Base-by-base conservation (phyloP, 306 rosid genomes). In the Arachis stenosperma region DNA sequence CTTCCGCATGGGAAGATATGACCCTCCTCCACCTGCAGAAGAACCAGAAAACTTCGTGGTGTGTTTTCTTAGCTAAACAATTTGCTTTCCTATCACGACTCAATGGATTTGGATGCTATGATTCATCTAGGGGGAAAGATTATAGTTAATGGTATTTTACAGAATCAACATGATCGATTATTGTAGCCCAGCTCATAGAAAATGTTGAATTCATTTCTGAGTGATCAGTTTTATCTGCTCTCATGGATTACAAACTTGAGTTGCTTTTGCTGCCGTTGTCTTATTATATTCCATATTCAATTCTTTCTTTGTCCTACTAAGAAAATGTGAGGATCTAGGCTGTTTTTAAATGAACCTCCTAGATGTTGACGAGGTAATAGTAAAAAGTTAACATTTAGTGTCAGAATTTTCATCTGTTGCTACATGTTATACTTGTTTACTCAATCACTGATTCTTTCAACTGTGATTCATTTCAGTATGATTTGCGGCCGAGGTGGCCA, bases 401-500 rank as follows among this genome's bases (percentile, higher is more conserved):
- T 33, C 37, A 33, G 37, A 33, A 51, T 51, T 14, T 66, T 69
- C 39, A 57, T 46, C 9, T 27, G 64, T 33, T 29, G 47, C 9
- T 65, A 5, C 44, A 58, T 41, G 30, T 7, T 58, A 36, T 22
- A 1, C 27, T 57, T 37, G 69, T 65, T 70, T 56, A 29, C 7
- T 12, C 8, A 10, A 3, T 39, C 33, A 41, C 61, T 47, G 15
- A 6, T 55, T 52, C 71, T 27, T 67, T 12, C 6, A 12, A 75
- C 58, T 63, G 48, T 64, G 12, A 22, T 37, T 51, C 14, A 8
- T 56, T 69, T 61, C 91, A 91, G 97, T 88, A 75, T 77, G 98
- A 91, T 79, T 29, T 94, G 73, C 89, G 98, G 56, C 98, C 97
- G 48, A 83, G 97, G 79, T 94, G 98, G 98, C 98, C 98, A 0